Percentiles rank a stretch among this genome's conserved stretches.
phyloP scores from a whole-genome alignment of 305 asterid genomes.

The Fraxinus baroniana region DNA sequence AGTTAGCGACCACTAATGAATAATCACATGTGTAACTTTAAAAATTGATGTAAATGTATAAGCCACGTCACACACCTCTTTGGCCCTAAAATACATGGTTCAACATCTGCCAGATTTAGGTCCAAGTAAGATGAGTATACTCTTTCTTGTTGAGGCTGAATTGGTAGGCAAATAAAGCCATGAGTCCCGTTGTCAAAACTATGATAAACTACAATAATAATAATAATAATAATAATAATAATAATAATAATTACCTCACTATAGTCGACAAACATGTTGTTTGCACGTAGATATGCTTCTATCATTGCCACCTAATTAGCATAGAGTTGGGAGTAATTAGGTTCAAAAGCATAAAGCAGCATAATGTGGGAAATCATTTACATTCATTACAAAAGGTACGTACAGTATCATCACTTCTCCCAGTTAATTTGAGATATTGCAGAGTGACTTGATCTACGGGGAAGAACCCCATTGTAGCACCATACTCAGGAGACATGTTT shows the following conservation, averaged over 20 bases:
- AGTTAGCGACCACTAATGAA: conserved; percentile 20
- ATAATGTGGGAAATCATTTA: conserved; percentile 2
- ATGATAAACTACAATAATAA: not conserved
- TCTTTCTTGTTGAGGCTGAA: conserved; percentile 86
- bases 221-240: not conserved
- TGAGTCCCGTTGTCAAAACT: not conserved
- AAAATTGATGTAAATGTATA: conserved; percentile 3
- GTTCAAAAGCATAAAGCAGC: not conserved
- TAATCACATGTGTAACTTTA: not conserved
- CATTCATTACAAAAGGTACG: conserved; percentile 28
- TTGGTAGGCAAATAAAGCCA: not conserved
- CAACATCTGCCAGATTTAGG: conserved; percentile 68
- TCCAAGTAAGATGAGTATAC: conserved; percentile 71
- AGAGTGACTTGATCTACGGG: conserved; percentile 71
- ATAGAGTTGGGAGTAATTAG: conserved; percentile 13
- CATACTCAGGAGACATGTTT: conserved; percentile 59
- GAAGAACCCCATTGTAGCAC: conserved; percentile 57
- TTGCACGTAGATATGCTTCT: conserved; percentile 91
- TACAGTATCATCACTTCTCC: conserved; percentile 90
- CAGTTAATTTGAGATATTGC: conserved; percentile 78
- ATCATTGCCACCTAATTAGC: conserved; percentile 71
- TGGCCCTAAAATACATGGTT: conserved; percentile 90
- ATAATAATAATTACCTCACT: conserved; percentile 43
- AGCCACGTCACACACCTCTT: conserved; percentile 52
- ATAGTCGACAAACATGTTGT: conserved; percentile 86